Percentiles rank a stretch among this genome's conserved stretches.
These are phyloP conservation scores for Striga asiatica DNA, from an alignment of 257 asterid genomes.

Conservation along the genomic window DNA sequence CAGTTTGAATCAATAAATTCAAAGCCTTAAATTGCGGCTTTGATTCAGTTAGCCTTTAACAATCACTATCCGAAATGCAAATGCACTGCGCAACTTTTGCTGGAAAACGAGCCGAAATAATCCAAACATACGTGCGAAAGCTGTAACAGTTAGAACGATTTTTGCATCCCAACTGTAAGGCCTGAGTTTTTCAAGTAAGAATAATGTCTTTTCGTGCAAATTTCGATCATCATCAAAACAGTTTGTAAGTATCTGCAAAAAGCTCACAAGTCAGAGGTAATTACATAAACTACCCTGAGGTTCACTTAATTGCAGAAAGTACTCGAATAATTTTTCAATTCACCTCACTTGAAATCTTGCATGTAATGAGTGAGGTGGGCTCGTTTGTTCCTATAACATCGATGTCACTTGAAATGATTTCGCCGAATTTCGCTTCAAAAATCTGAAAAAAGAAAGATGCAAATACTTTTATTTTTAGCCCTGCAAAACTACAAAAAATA, in stretches of 20 bases:
- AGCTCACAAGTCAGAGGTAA: background rate
- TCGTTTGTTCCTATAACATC: slow-evolving; percentile 30
- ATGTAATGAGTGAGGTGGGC: slow-evolving; percentile 31
- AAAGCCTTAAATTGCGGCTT: slow-evolving; percentile 33
- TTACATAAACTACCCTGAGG: background rate
- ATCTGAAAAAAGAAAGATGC: slow-evolving; percentile 39
- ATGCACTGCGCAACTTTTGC: slow-evolving; percentile 26
- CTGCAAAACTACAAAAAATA: too few relatives aligned
- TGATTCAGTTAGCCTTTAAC: slow-evolving; percentile 20
- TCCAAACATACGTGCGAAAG: slow-evolving; percentile 33
- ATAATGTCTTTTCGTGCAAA: slow-evolving; percentile 39
- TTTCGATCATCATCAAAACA: slow-evolving; percentile 25
- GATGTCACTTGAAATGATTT: slow-evolving; percentile 1
- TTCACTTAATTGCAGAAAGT: background rate
- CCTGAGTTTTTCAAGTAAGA: slow-evolving; percentile 40
- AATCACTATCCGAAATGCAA: slow-evolving; percentile 35
- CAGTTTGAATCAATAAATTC: slow-evolving; percentile 30
- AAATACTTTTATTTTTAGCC: too few relatives aligned
- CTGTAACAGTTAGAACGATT: slow-evolving; percentile 44
- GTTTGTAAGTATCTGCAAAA: slow-evolving; percentile 30
- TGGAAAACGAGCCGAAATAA: slow-evolving; percentile 40
- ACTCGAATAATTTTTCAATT: background rate
- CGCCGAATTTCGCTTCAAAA: slow-evolving; percentile 18
- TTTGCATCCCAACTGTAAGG: slow-evolving; percentile 61
- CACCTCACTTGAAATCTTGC: slow-evolving; percentile 53